A percentile compares a stretch with the other conserved stretches of the same genome.
Conservation (phyloP, 345 rosid species). For the Eucalyptus sideroxylon region DNA sequence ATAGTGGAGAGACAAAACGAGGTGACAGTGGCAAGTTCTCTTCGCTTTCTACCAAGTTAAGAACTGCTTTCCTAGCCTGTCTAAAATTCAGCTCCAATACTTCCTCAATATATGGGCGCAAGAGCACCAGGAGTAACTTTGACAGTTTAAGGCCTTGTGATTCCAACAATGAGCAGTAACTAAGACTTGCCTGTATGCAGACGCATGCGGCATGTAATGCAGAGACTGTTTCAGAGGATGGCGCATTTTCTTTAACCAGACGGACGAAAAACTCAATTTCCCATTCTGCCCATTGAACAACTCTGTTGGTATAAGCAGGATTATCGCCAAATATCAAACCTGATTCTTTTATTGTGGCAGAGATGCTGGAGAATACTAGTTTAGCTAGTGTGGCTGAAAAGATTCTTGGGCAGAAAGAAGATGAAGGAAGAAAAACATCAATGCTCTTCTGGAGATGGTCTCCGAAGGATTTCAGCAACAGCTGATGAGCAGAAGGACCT, state of each 20-base stretch:
- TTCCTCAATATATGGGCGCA: conserved; percentile 84
- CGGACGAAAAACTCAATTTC: conserved; percentile 78
- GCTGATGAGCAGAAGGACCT: conserved; percentile 76
- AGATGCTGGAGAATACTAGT: conserved; percentile 70
- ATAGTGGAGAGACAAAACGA: conserved; percentile 38
- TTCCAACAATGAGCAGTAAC: conserved; percentile 70
- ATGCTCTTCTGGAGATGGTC: conserved; percentile 54
- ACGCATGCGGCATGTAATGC: conserved; percentile 73
- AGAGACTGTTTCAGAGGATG: conserved; percentile 62
- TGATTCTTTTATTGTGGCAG: conserved; percentile 59
- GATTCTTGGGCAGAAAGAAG: conserved; percentile 54
- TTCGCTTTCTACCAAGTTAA: conserved; percentile 41
- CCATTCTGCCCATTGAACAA: conserved; percentile 96
- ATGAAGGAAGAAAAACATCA: conserved; percentile 63
- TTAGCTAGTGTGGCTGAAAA: conserved; percentile 71
- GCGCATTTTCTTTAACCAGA: conserved; percentile 73
- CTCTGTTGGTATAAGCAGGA: conserved; percentile 70
- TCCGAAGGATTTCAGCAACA: conserved; percentile 42
- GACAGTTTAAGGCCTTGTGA: conserved; percentile 72
- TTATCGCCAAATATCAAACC: conserved; percentile 71
- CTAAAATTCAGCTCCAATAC: conserved; percentile 83
- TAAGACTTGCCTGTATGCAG: conserved; percentile 75
- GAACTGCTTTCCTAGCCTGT: conserved; percentile 61
- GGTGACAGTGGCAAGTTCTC: conserved; percentile 47
- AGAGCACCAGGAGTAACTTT: conserved; percentile 75